Evolutionary conservation across 305 asterid genomes (phyloP).

Genomic region (Fraxinus platypoda): DNA sequence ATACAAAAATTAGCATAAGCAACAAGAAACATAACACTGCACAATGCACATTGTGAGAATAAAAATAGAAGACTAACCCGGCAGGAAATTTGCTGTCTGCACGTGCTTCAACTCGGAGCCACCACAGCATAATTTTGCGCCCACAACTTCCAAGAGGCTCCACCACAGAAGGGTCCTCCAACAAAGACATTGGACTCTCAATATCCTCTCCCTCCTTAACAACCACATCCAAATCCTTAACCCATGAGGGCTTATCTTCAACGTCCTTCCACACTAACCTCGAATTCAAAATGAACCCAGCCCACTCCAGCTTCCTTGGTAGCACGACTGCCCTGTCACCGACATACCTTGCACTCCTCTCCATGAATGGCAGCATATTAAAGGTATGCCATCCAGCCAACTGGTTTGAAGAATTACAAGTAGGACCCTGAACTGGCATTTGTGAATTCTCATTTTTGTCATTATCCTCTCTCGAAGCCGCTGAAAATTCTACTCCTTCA

Average conservation of each 20-base stretch:
- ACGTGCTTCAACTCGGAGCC: conserved; percentile 96
- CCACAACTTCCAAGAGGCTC: conserved; percentile 95
- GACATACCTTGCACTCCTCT: conserved; percentile 67
- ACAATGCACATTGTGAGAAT: conserved; percentile 13
- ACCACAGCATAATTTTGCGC: conserved; percentile 76
- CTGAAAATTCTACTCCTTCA: conserved; percentile 38
- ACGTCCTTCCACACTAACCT: conserved; percentile 74
- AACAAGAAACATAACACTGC: background rate
- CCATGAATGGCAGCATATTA: conserved; percentile 41
- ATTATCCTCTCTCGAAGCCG: conserved; percentile 35
- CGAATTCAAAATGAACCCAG: conserved; percentile 81
- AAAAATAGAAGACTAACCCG: conserved; percentile 48
- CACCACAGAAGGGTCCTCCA: conserved; percentile 65
- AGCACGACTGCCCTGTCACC: conserved; percentile 85
- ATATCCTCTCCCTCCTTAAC: conserved; percentile 48
- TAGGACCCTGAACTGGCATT: conserved; percentile 84
- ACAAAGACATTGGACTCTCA: conserved; percentile 66
- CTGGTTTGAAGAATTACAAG: conserved; percentile 77
- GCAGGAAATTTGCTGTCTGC: conserved; percentile 93
- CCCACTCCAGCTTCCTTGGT: conserved; percentile 93
- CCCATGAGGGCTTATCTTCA: conserved; percentile 69
- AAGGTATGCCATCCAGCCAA: conserved; percentile 87
- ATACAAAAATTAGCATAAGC: background rate
- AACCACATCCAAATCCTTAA: conserved; percentile 63
- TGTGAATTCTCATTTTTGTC: conserved; percentile 41